phyloP scores from a whole-genome alignment of 352 stramenopile genomes.

The Ophiocytium majus region DNA sequence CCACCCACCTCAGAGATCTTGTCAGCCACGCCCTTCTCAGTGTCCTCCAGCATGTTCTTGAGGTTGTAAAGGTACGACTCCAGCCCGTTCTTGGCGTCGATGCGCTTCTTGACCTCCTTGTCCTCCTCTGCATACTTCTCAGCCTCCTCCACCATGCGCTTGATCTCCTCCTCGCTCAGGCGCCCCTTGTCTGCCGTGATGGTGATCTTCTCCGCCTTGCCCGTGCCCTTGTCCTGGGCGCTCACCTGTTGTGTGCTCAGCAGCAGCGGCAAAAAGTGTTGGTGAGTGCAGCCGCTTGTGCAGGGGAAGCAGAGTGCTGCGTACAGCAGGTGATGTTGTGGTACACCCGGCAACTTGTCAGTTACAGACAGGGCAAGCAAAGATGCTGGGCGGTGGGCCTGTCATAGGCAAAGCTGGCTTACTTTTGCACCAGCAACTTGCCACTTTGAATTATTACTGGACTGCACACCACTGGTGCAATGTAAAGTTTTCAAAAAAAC shows the following conservation, averaged over 20 bases:
- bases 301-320: too few species aligned
- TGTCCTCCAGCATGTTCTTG: slow-evolving; percentile 88
- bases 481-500: too few species aligned
- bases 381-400: too few species aligned
- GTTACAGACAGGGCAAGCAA: too few species aligned
- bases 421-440: too few species aligned
- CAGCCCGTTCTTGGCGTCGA: slow-evolving; percentile 90
- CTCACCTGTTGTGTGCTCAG: slow-evolving; percentile 72
- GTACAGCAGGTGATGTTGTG: too few species aligned
- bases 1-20: slow-evolving; percentile 95
- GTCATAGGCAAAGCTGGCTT: too few species aligned
- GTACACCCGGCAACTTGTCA: too few species aligned
- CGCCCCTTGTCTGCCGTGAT: slow-evolving; percentile 97
- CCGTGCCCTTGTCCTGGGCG: slow-evolving; percentile 95
- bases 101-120: slow-evolving; percentile 90
- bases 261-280: too few species aligned
- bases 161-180: slow-evolving; percentile 96
- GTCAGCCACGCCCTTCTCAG: slow-evolving; percentile 70
- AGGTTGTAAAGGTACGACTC: slow-evolving; percentile 94
- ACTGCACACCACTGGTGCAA: too few species aligned
- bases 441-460: too few species aligned
- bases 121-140: slow-evolving; percentile 96
- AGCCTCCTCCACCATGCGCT: slow-evolving; percentile 96
- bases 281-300: too few species aligned
- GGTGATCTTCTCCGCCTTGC: slow-evolving; percentile 94